Conservation (phyloP, 345 rosid genomes). For the Eutrema japonicum region DNA sequence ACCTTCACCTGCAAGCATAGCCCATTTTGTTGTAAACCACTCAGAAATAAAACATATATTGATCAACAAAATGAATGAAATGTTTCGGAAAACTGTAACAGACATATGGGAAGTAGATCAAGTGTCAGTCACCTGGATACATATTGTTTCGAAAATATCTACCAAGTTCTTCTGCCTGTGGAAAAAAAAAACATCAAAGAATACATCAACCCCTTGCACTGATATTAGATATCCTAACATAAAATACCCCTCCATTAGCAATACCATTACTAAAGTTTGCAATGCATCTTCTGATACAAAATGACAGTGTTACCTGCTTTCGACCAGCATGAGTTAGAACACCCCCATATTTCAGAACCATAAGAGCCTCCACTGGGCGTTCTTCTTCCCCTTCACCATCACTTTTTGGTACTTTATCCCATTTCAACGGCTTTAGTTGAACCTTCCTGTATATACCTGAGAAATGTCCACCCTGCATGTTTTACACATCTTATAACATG, state of each 20-base stretch:
- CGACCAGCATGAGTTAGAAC: constrained; percentile 99
- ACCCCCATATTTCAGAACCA: constrained; percentile 99
- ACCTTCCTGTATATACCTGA: constrained; percentile 99
- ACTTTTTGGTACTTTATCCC: constrained; percentile 76
- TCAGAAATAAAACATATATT: neutral
- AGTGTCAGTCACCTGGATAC: constrained; percentile 80
- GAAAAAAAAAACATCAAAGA: constrained; percentile 30
- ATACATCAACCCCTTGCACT: neutral
- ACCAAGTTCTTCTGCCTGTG: constrained; percentile 99
- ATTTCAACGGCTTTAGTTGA: constrained; percentile 91
- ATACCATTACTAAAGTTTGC: constrained; percentile 17
- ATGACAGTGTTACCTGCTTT: constrained; percentile 69
- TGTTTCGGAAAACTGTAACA: constrained; percentile 12
- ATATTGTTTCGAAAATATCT: constrained; percentile 95
- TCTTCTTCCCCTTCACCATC: constrained; percentile 97
- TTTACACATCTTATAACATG: constrained; percentile 26
- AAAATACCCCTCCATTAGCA: neutral
- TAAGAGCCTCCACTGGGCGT: constrained; percentile 93
- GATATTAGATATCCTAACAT: constrained; percentile 4
- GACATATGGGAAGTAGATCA: constrained; percentile 23
- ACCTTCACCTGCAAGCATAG: constrained; percentile 84
- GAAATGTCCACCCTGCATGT: constrained; percentile 91
- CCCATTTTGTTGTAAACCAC: constrained; percentile 6
- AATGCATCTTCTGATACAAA: constrained; percentile 9
- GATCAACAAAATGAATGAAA: constrained; percentile 19